Evolutionary conservation across 768 basidiomycete genomes (phyloP).

Genomic region (Boletus sensibilis): DNA sequence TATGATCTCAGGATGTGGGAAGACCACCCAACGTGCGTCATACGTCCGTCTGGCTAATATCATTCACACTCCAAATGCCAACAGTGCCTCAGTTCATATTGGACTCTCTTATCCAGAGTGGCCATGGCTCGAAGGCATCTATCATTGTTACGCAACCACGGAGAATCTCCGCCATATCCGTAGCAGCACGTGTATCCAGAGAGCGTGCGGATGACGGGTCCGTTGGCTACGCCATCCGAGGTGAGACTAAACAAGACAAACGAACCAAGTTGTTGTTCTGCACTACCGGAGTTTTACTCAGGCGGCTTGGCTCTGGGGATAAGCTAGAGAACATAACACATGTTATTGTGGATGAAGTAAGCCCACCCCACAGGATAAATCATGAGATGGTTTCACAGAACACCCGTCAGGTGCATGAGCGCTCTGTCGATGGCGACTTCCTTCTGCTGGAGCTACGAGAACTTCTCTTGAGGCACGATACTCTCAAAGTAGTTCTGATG

Average conservation of each 20-base stretch:
- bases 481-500: conserved; percentile 84
- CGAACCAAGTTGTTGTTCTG: conserved; percentile 83
- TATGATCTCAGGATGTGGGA: conserved; percentile 81
- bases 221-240: conserved; percentile 87
- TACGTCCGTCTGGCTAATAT: neutral
- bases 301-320: conserved; percentile 75
- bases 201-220: conserved; percentile 76
- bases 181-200: conserved; percentile 81
- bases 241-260: conserved; percentile 67
- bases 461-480: conserved; percentile 59
- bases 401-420: conserved; percentile 73
- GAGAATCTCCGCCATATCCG: conserved; percentile 83
- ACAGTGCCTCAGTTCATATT: conserved; percentile 87
- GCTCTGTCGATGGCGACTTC: conserved; percentile 89
- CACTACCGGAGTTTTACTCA: conserved; percentile 90
- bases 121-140: conserved; percentile 60
- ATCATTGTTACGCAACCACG: conserved; percentile 91
- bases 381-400: neutral
- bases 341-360: conserved; percentile 87
- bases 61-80: neutral
- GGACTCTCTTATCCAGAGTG: conserved; percentile 69
- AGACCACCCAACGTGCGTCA: conserved; percentile 77
- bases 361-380: conserved; percentile 6
- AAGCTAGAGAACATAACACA: conserved; percentile 71
- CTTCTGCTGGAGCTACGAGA: conserved; percentile 82